Evolutionary conservation across 108 stramenopile genomes (phyloP).

Genomic region (Cyclotella kingstonii): DNA sequence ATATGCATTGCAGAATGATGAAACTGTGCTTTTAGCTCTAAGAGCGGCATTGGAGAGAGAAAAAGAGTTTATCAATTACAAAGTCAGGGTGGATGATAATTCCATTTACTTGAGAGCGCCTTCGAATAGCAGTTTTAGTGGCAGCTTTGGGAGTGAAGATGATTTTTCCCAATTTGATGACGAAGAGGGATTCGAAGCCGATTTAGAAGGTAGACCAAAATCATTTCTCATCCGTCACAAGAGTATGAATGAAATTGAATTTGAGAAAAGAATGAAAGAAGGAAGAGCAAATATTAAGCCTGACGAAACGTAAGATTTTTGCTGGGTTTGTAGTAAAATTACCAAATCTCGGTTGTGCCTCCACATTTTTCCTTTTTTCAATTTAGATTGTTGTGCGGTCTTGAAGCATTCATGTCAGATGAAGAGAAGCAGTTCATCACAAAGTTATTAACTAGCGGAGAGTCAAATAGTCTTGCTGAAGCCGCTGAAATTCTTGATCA

Average conservation of each 20-base stretch:
- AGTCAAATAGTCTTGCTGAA: slow-evolving; percentile 51
- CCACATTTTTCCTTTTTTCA: slow-evolving; percentile 19
- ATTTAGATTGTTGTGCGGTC: slow-evolving; percentile 62
- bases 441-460: slow-evolving; percentile 52
- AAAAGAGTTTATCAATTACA: slow-evolving; percentile 11
- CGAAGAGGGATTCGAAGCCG: slow-evolving; percentile 32
- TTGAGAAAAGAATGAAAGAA: not conserved
- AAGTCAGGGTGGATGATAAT: slow-evolving; percentile 1
- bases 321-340: not conserved
- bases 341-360: not conserved
- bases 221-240: slow-evolving; percentile 22
- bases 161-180: slow-evolving; percentile 15
- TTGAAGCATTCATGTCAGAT: slow-evolving; percentile 66
- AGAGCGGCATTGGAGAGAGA: slow-evolving; percentile 15
- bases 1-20: slow-evolving; percentile 26
- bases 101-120: too few species aligned
- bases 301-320: not conserved
- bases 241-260: not conserved
- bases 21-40: slow-evolving; percentile 6
- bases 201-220: slow-evolving; percentile 14
- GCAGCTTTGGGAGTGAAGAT: slow-evolving; percentile 4
- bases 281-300: not conserved
- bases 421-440: slow-evolving; percentile 65
- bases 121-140: too few species aligned
- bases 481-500: slow-evolving; percentile 61